Evolutionary conservation across 2,329 filamentous ascomycete species (phyloP).

Genomic region (Ophiostoma sp.): DNA sequence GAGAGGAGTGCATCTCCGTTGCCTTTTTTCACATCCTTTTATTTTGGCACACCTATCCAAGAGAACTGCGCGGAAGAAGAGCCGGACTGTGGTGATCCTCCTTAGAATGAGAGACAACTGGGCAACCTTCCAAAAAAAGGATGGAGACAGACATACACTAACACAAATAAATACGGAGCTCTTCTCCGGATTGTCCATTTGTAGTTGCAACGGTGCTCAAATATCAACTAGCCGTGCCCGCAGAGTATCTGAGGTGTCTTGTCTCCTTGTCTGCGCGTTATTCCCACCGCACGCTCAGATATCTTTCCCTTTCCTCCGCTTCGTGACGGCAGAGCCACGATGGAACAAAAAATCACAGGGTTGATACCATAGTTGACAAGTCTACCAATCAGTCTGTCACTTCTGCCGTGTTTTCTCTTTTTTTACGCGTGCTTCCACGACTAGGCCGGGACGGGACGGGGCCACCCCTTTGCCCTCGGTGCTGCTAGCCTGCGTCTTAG

Average conservation of each 20-base stretch:
- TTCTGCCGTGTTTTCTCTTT: not conserved
- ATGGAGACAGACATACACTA: not conserved
- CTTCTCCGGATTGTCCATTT: not conserved
- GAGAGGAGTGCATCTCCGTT: not conserved
- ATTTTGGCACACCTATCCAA: not conserved
- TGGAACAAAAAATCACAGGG: not conserved
- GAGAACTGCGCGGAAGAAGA: not conserved
- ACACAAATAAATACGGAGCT: not conserved
- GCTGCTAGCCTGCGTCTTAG: not conserved
- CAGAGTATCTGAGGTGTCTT: not conserved
- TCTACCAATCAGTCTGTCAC: not conserved
- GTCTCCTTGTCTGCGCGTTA: not conserved
- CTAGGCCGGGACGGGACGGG: constrained; percentile 20
- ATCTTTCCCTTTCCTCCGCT: not conserved
- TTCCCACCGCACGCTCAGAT: not conserved
- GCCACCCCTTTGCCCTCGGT: not conserved
- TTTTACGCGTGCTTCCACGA: not conserved
- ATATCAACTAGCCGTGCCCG: not conserved
- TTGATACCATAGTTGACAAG: not conserved
- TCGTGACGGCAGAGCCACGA: not conserved
- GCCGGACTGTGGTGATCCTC: not conserved
- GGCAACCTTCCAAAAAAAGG: not conserved
- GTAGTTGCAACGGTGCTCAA: not conserved
- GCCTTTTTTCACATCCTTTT: not conserved
- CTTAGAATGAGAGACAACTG: not conserved